A percentile compares a stretch with the other conserved stretches of the same genome.
phyloP scores from a whole-genome alignment of 495 filamentous ascomycete species.

The Pseudomonodictys pantanalensis region DNA sequence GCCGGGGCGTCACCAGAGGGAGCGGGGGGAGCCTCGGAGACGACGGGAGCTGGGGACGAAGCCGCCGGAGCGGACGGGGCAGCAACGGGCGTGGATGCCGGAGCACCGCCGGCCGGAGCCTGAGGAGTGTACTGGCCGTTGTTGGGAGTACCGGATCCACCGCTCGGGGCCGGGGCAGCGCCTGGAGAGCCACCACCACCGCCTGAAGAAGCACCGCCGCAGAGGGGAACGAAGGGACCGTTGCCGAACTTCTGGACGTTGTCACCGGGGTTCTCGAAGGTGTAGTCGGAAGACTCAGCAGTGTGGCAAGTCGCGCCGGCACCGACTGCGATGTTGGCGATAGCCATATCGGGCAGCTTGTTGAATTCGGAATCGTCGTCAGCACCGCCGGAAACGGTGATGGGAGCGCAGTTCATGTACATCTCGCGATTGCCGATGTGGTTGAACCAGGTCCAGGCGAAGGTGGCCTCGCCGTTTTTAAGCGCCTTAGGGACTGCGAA shows the following conservation, averaged over 20 bases:
- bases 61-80: constrained; percentile 13
- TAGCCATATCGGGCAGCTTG: constrained; percentile 54
- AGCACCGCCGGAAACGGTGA: constrained; percentile 49
- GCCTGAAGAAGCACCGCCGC: constrained; percentile 1
- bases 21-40: not conserved
- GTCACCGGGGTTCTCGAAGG: constrained; percentile 31
- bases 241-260: constrained; percentile 5
- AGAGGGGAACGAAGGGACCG: constrained; percentile 19
- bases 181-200: not conserved
- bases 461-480: constrained; percentile 50
- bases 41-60: constrained; percentile 15
- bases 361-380: constrained; percentile 35
- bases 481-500: constrained; percentile 59
- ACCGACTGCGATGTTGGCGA: constrained; percentile 51
- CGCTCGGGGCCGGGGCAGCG: not conserved
- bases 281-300: constrained; percentile 15
- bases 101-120: not conserved
- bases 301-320: constrained; percentile 19
- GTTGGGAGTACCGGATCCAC: constrained; percentile 3
- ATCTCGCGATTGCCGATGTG: constrained; percentile 55
- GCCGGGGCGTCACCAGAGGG: not conserved
- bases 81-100: constrained; percentile 3
- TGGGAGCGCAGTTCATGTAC: constrained; percentile 60
- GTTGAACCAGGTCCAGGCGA: constrained; percentile 63
- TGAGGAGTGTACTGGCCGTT: not conserved